These are phyloP conservation scores for Lyophyllum shimeji DNA, from an alignment of 768 basidiomycete species.

Conservation along the genomic window DNA sequence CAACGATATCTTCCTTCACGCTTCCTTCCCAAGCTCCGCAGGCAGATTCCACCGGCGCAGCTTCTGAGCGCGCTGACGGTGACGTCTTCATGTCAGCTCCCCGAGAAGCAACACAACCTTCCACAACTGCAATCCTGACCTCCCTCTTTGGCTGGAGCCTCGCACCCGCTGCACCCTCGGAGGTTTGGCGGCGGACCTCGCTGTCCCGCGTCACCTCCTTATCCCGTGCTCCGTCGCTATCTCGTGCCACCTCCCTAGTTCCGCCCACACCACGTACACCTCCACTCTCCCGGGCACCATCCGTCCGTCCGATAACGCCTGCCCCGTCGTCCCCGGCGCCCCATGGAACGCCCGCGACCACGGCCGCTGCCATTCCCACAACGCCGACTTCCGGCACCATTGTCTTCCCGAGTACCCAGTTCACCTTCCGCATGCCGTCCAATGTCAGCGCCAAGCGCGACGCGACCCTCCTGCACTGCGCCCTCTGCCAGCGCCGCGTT, in stretches of 20 bases:
- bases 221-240: too few species aligned
- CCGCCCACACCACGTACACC: slow-evolving; percentile 35
- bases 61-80: slow-evolving; percentile 8
- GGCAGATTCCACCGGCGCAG: not conserved
- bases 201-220: slow-evolving; percentile 33
- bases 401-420: slow-evolving; percentile 18
- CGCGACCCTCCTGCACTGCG: slow-evolving; percentile 59
- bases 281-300: slow-evolving; percentile 34
- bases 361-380: too few species aligned
- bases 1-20: slow-evolving; percentile 42
- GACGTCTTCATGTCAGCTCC: slow-evolving; percentile 15
- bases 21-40: slow-evolving; percentile 8
- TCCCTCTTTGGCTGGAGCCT: slow-evolving; percentile 54
- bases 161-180: slow-evolving; percentile 33
- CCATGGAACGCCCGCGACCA: slow-evolving; percentile 9
- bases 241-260: slow-evolving; percentile 30
- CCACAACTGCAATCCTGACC: slow-evolving; percentile 42
- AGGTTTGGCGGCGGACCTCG: slow-evolving; percentile 27
- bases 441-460: slow-evolving; percentile 36
- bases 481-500: slow-evolving; percentile 74
- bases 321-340: slow-evolving; percentile 16
- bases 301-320: slow-evolving; percentile 22
- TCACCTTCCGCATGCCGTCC: slow-evolving; percentile 25
- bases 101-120: slow-evolving; percentile 22
- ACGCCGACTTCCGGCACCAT: slow-evolving; percentile 5